Conservation (phyloP, 306 rosid genomes). For the Hippophae gyantsensis region DNA sequence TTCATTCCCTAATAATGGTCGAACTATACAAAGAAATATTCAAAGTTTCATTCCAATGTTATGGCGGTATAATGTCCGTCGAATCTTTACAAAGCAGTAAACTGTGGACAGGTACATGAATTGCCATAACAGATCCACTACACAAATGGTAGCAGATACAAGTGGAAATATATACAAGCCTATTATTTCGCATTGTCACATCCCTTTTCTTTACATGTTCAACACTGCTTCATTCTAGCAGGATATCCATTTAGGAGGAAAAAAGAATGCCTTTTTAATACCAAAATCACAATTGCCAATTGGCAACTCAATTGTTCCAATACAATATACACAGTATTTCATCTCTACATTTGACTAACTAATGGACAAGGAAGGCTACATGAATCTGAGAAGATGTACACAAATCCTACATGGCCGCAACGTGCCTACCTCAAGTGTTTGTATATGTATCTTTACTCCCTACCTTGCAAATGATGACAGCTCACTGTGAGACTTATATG, state of each 20-base stretch:
- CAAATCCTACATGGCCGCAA: slow-evolving; percentile 32
- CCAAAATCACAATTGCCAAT: slow-evolving; percentile 73
- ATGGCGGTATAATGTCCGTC: no score
- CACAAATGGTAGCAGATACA: no score
- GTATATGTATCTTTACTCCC: slow-evolving; percentile 41
- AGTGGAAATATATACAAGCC: slow-evolving; percentile 8
- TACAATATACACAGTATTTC: slow-evolving; percentile 49
- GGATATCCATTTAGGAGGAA: slow-evolving; percentile 9
- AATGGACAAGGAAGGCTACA: slow-evolving; percentile 41
- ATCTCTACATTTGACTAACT: slow-evolving; percentile 19
- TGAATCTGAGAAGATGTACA: slow-evolving; percentile 63
- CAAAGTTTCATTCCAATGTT: no score
- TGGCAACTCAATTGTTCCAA: slow-evolving; percentile 34
- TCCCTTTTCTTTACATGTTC: slow-evolving; percentile 42
- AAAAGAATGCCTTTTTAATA: slow-evolving; percentile 52
- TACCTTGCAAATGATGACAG: slow-evolving; percentile 35
- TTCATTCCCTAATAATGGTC: no score
- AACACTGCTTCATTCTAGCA: slow-evolving; percentile 27
- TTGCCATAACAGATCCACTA: no score
- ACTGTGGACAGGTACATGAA: no score
- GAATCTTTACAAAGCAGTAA: no score
- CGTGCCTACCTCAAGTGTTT: slow-evolving; percentile 39
- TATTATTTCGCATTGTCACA: slow-evolving; percentile 38
- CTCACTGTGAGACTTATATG: slow-evolving; percentile 36
- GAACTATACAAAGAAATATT: no score